phyloP scores from a whole-genome alignment of 1,139 yeast genomes.

The Pichia inconspicua region DNA sequence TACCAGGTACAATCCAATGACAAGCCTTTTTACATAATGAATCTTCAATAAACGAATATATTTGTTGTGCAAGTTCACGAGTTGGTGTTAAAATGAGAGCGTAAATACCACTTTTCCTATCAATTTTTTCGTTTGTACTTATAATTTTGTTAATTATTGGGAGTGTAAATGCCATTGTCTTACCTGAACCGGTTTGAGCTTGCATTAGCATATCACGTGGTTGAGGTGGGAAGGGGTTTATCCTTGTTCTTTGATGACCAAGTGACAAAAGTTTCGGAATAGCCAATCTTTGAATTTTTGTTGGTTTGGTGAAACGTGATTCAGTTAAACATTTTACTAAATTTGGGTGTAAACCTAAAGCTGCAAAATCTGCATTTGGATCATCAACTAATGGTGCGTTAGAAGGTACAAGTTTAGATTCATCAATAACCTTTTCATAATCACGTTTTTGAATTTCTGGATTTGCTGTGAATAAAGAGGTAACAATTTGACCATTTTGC shows the following conservation, averaged over 20 bases:
- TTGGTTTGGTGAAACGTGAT: constrained; percentile 62
- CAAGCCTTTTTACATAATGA: constrained; percentile 51
- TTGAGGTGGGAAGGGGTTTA: constrained; percentile 12
- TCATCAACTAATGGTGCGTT: constrained; percentile 78
- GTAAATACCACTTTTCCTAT: constrained; percentile 76
- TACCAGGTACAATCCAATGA: constrained; percentile 82
- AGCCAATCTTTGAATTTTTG: constrained; percentile 76
- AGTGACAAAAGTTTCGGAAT: constrained; percentile 50
- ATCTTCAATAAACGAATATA: constrained; percentile 69
- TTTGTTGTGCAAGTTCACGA: constrained; percentile 90
- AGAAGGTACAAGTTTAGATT: constrained; percentile 48
- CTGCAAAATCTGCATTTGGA: constrained; percentile 47
- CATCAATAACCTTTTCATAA: constrained; percentile 27
- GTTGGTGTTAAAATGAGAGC: constrained; percentile 89
- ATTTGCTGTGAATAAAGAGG: constrained; percentile 80
- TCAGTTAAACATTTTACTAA: constrained; percentile 51
- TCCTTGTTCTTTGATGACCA: constrained; percentile 33
- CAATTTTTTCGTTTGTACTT: constrained; percentile 39
- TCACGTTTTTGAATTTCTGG: constrained; percentile 34
- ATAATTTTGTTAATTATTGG: constrained; percentile 75
- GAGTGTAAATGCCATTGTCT: constrained; percentile 74
- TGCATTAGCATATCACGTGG: constrained; percentile 70
- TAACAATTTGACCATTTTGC: constrained; percentile 47
- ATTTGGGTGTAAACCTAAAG: constrained; percentile 56
- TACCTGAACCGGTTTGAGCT: constrained; percentile 96